Evolutionary conservation across 2,329 filamentous ascomycete genomes (phyloP), one percentile per base, ranked within the genome.

Genomic region (Alternaria ethzedia): DNA sequence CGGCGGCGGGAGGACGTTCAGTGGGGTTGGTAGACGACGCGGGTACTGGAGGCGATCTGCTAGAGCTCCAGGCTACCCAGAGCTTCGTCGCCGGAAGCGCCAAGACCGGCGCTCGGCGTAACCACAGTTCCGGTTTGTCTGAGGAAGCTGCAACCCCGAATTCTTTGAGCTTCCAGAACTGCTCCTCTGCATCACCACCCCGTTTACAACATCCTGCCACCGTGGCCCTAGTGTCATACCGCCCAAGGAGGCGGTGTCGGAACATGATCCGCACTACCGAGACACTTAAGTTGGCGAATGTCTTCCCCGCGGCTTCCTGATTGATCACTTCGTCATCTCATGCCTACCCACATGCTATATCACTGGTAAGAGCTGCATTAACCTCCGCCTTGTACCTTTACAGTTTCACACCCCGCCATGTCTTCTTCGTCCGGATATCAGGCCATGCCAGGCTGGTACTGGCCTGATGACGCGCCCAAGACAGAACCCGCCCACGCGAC

Each of bases 401-500:
- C 28, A 52, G 47, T 25, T 36, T 57, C 20, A 20, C 54, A 44
- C 36, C 41, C 21, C 50, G 61, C 20, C 28, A 85, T 84, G 83
- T 78, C 82, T 59, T 78, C 81, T 45, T 80, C 82, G 15, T 78
- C 77, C 20, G 78, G 75, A 52, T 82, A 72, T 70, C 77, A 79
- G 68, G 70, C 70, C 56, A 77, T 72, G 72, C 82, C 79, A 25
- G 79, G 78, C 64, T 85, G 84, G 83, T 77, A 79, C 50, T 85
- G 83, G 79, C 82, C 83, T 45, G 78, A 83, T 28, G 82, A 83
- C 61, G 63, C 82, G 41, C 81, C 82, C 12, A 80, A 79, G 61
- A 69, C 74, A 21, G 70, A 73, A 36, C 52, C 73, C 15, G 25
- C 65, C 44, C 63, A 60, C 17, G 44, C 57, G 28, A 58, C 62